Conservation (phyloP, 352 stramenopile genomes). For the Phytophthora hybrid region DNA sequence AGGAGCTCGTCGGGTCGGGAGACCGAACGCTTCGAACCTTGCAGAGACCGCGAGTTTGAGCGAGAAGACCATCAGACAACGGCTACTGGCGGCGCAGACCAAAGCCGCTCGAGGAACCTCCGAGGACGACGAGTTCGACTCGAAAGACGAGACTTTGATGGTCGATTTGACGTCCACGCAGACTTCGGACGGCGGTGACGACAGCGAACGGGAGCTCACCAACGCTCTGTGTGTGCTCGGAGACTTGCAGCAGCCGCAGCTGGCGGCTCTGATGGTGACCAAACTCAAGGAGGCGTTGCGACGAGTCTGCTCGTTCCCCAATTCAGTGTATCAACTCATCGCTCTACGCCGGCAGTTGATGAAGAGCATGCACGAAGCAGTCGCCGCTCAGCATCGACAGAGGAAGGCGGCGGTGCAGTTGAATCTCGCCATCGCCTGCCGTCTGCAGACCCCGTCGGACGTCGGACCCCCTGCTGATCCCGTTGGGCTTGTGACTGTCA, state of each 20-base stretch:
- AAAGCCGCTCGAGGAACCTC: slow-evolving; percentile 29
- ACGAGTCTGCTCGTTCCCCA: slow-evolving; percentile 49
- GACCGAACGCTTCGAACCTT: background rate
- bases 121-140: slow-evolving; percentile 41
- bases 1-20: slow-evolving; percentile 34
- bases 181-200: background rate
- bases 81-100: slow-evolving; percentile 25
- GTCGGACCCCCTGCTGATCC: background rate
- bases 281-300: slow-evolving; percentile 60
- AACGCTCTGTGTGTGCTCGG: slow-evolving; percentile 66
- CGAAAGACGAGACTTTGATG: slow-evolving; percentile 23
- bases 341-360: slow-evolving; percentile 65
- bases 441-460: background rate
- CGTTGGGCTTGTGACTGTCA: slow-evolving; percentile 9
- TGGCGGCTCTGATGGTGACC: slow-evolving; percentile 52
- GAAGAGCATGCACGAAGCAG: slow-evolving; percentile 62
- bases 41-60: background rate
- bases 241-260: slow-evolving; percentile 50
- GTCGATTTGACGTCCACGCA: background rate
- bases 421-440: slow-evolving; percentile 20
- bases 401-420: slow-evolving; percentile 32
- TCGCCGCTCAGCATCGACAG: slow-evolving; percentile 58
- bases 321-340: slow-evolving; percentile 69
- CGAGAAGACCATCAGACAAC: slow-evolving; percentile 36
- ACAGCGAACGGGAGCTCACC: slow-evolving; percentile 47